Percentiles rank a stretch among this genome's conserved stretches.
These are phyloP conservation scores for Chrysoporthe deuterocubensis DNA, from an alignment of 2,329 filamentous ascomycete species.

Conservation along the genomic window DNA sequence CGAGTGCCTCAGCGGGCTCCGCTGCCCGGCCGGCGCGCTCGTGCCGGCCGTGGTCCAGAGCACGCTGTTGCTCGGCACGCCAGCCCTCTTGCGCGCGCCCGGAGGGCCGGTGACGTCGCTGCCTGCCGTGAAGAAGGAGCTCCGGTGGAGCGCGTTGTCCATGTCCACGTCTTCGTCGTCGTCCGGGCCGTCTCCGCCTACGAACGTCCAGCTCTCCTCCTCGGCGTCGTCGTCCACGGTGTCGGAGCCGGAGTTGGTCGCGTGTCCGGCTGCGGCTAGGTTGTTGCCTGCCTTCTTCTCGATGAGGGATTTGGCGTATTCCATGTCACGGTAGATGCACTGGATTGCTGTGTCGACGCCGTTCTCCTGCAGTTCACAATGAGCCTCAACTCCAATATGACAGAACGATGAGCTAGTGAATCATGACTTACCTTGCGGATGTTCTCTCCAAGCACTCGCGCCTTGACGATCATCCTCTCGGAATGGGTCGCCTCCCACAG, in stretches of 20 bases:
- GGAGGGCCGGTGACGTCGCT: conserved; percentile 2
- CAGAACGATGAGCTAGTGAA: conserved; percentile 27
- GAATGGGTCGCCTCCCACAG: conserved; percentile 91
- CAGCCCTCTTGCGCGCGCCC: conserved; percentile 9
- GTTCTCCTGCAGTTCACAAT: conserved; percentile 67
- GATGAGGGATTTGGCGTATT: conserved; percentile 86
- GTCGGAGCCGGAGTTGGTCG: conserved; percentile 36
- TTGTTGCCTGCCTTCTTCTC: conserved; percentile 65
- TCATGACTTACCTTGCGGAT: conserved; percentile 75
- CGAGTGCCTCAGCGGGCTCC: conserved; percentile 7
- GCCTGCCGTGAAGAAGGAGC: conserved; percentile 17
- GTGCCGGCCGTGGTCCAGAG: conserved; percentile 14
- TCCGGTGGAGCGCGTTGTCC: conserved; percentile 19
- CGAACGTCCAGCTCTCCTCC: conserved; percentile 89
- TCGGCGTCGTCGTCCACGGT: conserved; percentile 65
- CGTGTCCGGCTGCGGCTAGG: conserved; percentile 39
- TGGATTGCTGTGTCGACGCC: conserved; percentile 91
- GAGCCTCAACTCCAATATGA: neutral
- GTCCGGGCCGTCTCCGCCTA: conserved; percentile 62
- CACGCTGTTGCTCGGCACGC: conserved; percentile 13
- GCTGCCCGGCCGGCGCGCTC: conserved; percentile 7
- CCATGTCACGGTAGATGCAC: conserved; percentile 90
- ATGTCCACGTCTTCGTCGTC: conserved; percentile 34
- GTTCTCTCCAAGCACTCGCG: conserved; percentile 77
- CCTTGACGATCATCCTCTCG: conserved; percentile 89